These are phyloP conservation scores for Leptographium galeiforme DNA, from an alignment of 2,329 filamentous ascomycete genomes.

Conservation along the genomic window DNA sequence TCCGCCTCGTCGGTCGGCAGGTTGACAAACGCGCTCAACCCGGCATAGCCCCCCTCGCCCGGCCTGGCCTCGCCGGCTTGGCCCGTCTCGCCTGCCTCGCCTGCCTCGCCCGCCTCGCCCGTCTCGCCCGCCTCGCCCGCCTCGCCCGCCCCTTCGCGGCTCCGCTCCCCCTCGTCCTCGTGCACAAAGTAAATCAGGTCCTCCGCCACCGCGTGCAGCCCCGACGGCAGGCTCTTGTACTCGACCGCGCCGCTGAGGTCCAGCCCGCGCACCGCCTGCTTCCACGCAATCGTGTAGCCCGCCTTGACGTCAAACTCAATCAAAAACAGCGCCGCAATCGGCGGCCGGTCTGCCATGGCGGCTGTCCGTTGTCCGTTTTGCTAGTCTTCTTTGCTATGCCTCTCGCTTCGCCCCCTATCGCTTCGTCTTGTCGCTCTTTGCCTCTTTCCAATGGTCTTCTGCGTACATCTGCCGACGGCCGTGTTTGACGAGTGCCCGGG, in stretches of 20 bases:
- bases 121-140: background rate
- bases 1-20: conserved; percentile 61
- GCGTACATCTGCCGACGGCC: too few species aligned
- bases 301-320: conserved; percentile 89
- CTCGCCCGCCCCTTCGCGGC: conserved; percentile 23
- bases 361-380: too few species aligned
- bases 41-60: conserved; percentile 49
- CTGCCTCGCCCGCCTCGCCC: conserved; percentile 16
- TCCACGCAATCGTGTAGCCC: conserved; percentile 85
- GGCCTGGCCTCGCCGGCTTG: conserved; percentile 54
- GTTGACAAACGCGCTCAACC: conserved; percentile 85
- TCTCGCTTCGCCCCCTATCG: too few species aligned
- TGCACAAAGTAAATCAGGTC: conserved; percentile 95
- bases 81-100: background rate
- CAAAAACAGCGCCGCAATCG: conserved; percentile 69
- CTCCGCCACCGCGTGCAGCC: conserved; percentile 73
- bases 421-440: too few species aligned
- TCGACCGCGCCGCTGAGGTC: conserved; percentile 78
- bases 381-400: too few species aligned
- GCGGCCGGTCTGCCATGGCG: conserved; percentile 33
- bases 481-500: too few species aligned
- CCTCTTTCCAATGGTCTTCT: too few species aligned
- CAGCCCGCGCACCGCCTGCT: conserved; percentile 55
- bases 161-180: conserved; percentile 27
- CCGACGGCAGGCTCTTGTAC: conserved; percentile 91